Base-by-base conservation (phyloP, 176 grass and related monocot genomes). In the Triticum dicoccoides region DNA sequence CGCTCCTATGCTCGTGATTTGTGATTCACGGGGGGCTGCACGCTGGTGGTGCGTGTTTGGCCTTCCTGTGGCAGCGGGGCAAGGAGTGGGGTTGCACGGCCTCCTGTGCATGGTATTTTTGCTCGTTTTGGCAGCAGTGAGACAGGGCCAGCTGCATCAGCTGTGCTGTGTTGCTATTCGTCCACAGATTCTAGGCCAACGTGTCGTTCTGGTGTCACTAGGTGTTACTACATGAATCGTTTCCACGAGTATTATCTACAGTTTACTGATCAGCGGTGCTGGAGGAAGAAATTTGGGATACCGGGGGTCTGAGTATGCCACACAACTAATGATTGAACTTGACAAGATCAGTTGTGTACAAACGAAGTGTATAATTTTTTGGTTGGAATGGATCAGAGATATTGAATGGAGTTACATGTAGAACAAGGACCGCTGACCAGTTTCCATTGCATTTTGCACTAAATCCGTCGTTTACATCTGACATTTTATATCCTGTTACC, bases 61-160 rank as follows among this genome's bases (percentile, higher is more conserved):
- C 51, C 51, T 54, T 54, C 51, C 5, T 54, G 15, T 54, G 14
- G 51, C 15, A 54, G 51, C 49, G 49, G 49, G 49, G 49, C 49
- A 52, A 17, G 29, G 47, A 7, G 67, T 27, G 52, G 5, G 64
- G n/a, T 44, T 34, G 29, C 61, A 32, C 29, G 42, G 24, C 42
- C 76, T 71, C 86, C 39, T 18, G 8, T 44, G 20, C 44, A n/a
- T 47, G n/a, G 80, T 75, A 42, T 62, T 49, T 88, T 78, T 73
- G 58, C 65, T 80, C 68, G 20, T 23, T 30, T 76, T 0, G 32
- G 32, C 54, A 32, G 56, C 41, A 77, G 59, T 62, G 41, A 18
- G 39, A 80, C 49, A 69, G 35, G 35, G 44, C 17, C 24, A 41
- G 62, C 70, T 77, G 65, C 21, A 41, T 65, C 56, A 79, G 41